phyloP scores from a whole-genome alignment of 2,329 filamentous ascomycete species.

The Ophiosphaerella narmari region DNA sequence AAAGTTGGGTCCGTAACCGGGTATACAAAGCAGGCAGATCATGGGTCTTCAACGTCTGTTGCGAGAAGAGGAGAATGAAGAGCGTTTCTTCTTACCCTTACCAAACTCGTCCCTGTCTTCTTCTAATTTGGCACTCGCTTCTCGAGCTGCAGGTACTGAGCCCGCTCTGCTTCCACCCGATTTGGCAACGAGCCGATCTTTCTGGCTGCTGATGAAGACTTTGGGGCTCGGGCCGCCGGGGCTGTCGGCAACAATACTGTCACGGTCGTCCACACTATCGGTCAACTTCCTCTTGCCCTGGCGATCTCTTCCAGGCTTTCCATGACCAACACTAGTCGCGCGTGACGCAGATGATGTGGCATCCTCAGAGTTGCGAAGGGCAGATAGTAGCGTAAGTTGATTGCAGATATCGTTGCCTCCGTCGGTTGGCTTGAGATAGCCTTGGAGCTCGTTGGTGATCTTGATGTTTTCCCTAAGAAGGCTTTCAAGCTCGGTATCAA shows the following conservation, averaged over 20 bases:
- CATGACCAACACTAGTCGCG: constrained; percentile 36
- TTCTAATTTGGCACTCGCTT: constrained; percentile 57
- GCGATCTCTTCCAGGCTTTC: constrained; percentile 43
- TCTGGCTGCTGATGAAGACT: constrained; percentile 35
- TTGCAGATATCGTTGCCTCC: constrained; percentile 48
- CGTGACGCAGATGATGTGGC: constrained; percentile 41
- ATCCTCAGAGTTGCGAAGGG: constrained; percentile 54
- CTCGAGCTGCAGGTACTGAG: constrained; percentile 52
- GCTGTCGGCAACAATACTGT: constrained; percentile 46
- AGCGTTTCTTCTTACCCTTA: constrained; percentile 50
- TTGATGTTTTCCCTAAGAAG: constrained; percentile 55
- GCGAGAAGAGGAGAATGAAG: constrained; percentile 17
- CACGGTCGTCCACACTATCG: constrained; percentile 44
- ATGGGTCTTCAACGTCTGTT: not conserved
- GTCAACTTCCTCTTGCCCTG: constrained; percentile 45
- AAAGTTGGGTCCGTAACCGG: too few species aligned
- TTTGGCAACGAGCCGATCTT: constrained; percentile 47
- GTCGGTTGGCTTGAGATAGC: constrained; percentile 50
- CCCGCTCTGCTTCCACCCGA: constrained; percentile 47
- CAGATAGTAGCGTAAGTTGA: constrained; percentile 53
- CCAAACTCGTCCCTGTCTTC: constrained; percentile 52
- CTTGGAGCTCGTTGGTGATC: constrained; percentile 51
- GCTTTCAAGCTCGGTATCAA: constrained; percentile 53
- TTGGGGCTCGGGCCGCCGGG: constrained; percentile 44
- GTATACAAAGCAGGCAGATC: too few species aligned